Evolutionary conservation across 2,329 filamentous ascomycete species (phyloP).

Genomic region (Xylaria polymorpha): DNA sequence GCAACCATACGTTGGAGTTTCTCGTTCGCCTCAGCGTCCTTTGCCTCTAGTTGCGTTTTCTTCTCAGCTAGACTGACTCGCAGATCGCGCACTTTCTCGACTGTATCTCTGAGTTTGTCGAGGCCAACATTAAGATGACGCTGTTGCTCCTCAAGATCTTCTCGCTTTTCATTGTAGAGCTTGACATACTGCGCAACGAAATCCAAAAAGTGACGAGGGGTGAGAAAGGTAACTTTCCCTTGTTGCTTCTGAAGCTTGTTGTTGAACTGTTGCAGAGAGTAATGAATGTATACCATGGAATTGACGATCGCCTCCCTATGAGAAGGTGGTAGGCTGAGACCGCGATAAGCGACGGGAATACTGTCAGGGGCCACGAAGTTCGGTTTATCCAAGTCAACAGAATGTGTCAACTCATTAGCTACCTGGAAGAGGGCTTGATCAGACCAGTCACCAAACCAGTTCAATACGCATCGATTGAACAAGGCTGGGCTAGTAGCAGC

Average conservation of each 20-base stretch:
- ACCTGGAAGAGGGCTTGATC: conserved; percentile 99
- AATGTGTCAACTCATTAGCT: conserved; percentile 92
- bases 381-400: conserved; percentile 91
- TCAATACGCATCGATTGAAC: conserved; percentile 99
- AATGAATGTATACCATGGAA: conserved; percentile 98
- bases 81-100: conserved; percentile 95
- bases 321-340: conserved; percentile 83
- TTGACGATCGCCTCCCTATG: conserved; percentile 95
- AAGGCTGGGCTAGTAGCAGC: conserved; percentile 96
- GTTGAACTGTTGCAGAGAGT: conserved; percentile 93
- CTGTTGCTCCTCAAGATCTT: conserved; percentile 98
- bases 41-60: conserved; percentile 90
- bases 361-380: conserved; percentile 89
- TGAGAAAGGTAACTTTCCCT: conserved; percentile 91
- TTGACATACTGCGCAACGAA: conserved; percentile 98
- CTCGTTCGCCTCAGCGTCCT: conserved; percentile 95
- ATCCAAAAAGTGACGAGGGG: conserved; percentile 95
- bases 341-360: conserved; percentile 91
- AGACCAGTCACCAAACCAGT: conserved; percentile 99
- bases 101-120: conserved; percentile 95
- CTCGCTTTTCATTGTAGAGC: conserved; percentile 97
- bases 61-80: conserved; percentile 92
- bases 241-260: conserved; percentile 89
- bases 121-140: conserved; percentile 97
- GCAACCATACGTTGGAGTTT: conserved; percentile 97